Evolutionary conservation across 352 stramenopile species (phyloP).

Genomic region (Phytophthora syringae): DNA sequence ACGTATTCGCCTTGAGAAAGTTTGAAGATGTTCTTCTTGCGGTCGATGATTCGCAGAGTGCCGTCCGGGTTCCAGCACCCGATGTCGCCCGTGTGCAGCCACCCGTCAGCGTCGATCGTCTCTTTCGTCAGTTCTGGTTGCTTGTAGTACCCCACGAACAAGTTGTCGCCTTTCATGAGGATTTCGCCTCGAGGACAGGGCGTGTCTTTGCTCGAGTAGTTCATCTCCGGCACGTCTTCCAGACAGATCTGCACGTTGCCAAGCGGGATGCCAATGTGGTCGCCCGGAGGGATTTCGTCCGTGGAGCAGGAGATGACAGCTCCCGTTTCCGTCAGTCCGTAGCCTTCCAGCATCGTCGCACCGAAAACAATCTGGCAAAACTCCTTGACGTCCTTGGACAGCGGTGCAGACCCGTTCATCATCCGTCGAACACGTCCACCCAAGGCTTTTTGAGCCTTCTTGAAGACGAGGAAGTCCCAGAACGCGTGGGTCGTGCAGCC

Average conservation of each 20-base stretch:
- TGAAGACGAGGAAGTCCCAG: slow-evolving; percentile 96
- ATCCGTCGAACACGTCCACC: too few species aligned
- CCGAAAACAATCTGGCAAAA: slow-evolving; percentile 95
- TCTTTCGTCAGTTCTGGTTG: slow-evolving; percentile 87
- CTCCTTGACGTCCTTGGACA: slow-evolving; percentile 92
- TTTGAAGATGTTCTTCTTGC: slow-evolving; percentile 96
- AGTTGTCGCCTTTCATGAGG: slow-evolving; percentile 82
- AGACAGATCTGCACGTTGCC: slow-evolving; percentile 91
- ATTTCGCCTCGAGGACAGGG: slow-evolving; percentile 81
- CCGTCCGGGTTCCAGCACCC: too few species aligned
- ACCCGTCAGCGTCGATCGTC: slow-evolving; percentile 90
- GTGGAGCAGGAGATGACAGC: slow-evolving; percentile 45
- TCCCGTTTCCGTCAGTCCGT: slow-evolving; percentile 94
- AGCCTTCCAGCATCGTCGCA: slow-evolving; percentile 93
- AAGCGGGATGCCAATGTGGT: slow-evolving; percentile 93
- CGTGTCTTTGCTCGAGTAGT: slow-evolving; percentile 83
- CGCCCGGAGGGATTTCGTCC: slow-evolving; percentile 46
- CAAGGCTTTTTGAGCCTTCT: slow-evolving; percentile 93
- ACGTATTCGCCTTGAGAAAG: slow-evolving; percentile 96
- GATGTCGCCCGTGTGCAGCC: too few species aligned
- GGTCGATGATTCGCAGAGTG: slow-evolving; percentile 92
- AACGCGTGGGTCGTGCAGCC: slow-evolving; percentile 65
- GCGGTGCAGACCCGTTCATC: slow-evolving; percentile 93
- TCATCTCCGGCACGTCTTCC: slow-evolving; percentile 96
- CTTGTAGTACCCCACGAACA: slow-evolving; percentile 72